A percentile compares a stretch with the other conserved stretches of the same genome.
phyloP scores from a whole-genome alignment of 257 asterid species.

The Ocimum tenuiflorum region DNA sequence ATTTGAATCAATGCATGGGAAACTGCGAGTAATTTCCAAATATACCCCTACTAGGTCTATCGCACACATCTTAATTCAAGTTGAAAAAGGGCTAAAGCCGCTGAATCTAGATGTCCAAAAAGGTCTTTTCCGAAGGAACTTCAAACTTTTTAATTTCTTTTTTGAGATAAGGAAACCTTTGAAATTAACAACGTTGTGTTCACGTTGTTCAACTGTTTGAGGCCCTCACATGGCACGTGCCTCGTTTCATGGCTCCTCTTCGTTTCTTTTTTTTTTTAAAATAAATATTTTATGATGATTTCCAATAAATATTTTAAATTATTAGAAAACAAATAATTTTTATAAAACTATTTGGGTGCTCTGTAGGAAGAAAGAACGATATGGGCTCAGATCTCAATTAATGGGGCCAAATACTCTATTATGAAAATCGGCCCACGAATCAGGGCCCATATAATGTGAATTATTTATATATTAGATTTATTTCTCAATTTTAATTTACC shows the following conservation, averaged over 20 bases:
- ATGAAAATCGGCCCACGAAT: too few relatives aligned
- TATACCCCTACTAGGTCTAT: neutral
- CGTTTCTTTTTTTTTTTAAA: too few relatives aligned
- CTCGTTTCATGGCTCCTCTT: neutral
- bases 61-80: neutral
- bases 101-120: constrained; percentile 5
- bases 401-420: too few relatives aligned
- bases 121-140: neutral
- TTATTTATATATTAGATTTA: too few relatives aligned
- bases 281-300: neutral
- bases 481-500: too few relatives aligned
- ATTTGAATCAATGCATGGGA: neutral
- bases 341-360: neutral
- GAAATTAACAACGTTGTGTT: constrained; percentile 13
- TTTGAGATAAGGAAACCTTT: neutral
- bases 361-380: neutral
- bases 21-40: neutral
- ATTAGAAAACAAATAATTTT: too few relatives aligned
- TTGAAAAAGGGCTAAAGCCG: constrained; percentile 1
- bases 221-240: constrained; percentile 30
- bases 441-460: too few relatives aligned
- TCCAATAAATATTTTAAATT: neutral
- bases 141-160: neutral
- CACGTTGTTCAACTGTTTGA: constrained; percentile 15
- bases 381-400: neutral